Evolutionary conservation across 257 asterid species (phyloP).

Genomic region (Prunella vulgaris): DNA sequence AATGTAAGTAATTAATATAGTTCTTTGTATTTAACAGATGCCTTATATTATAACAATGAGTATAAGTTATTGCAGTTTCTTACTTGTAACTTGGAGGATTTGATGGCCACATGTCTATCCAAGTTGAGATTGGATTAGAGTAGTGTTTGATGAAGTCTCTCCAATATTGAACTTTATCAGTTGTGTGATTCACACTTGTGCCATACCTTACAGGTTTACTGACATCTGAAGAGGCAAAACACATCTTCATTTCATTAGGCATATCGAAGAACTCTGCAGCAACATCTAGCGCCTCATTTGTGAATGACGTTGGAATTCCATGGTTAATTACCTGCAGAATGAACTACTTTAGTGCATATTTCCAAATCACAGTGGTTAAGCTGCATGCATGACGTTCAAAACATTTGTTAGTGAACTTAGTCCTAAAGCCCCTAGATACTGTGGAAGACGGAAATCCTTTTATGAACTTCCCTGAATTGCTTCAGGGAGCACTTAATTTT

Average conservation of each 20-base stretch:
- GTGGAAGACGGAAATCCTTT: background rate
- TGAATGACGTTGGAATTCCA: conserved; percentile 38
- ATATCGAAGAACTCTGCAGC: conserved; percentile 52
- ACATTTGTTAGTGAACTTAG: background rate
- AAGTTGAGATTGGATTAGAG: conserved; percentile 52
- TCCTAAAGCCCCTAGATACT: no score
- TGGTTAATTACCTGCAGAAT: conserved; percentile 59
- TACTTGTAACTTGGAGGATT: conserved; percentile 59
- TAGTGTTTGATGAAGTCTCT: conserved; percentile 75
- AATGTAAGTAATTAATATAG: background rate
- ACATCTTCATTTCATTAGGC: conserved; percentile 47
- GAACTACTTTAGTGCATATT: background rate
- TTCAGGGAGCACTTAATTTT: background rate
- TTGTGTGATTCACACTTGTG: conserved; percentile 50
- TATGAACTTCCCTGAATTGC: background rate
- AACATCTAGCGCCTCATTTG: conserved; percentile 39
- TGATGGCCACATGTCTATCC: conserved; percentile 69
- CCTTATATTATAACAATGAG: background rate
- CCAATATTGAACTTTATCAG: conserved; percentile 53
- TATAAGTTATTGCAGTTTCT: background rate
- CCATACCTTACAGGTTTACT: conserved; percentile 55
- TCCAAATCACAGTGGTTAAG: background rate
- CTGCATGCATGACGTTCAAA: conserved; percentile 16
- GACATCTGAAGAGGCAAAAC: conserved; percentile 40
- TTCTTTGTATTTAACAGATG: background rate